Evolutionary conservation across 1,139 yeast genomes (phyloP).

Genomic region (Debaryomyces subglobosus): DNA sequence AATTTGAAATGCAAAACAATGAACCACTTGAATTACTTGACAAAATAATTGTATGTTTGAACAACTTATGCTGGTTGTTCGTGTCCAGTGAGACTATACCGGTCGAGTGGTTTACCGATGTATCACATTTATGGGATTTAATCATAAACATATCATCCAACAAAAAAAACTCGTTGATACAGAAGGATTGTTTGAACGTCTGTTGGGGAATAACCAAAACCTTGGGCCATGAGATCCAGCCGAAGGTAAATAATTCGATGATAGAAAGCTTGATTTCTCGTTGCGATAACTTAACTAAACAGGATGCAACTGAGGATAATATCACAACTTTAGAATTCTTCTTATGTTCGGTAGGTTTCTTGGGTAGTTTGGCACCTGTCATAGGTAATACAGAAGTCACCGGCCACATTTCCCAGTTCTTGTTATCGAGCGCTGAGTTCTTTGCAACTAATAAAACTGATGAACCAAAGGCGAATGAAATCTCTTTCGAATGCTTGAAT

Average conservation of each 20-base stretch:
- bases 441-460: slow-evolving; percentile 19
- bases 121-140: slow-evolving; percentile 42
- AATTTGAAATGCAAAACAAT: slow-evolving; percentile 30
- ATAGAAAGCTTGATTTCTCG: slow-evolving; percentile 28
- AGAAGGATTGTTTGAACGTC: slow-evolving; percentile 55
- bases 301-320: slow-evolving; percentile 7
- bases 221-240: slow-evolving; percentile 36
- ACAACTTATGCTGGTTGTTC: slow-evolving; percentile 66
- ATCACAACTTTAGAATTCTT: slow-evolving; percentile 26
- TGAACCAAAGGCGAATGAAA: slow-evolving; percentile 30
- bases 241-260: slow-evolving; percentile 27
- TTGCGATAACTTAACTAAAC: slow-evolving; percentile 18
- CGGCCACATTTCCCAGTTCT: slow-evolving; percentile 46
- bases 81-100: slow-evolving; percentile 38
- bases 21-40: slow-evolving; percentile 42
- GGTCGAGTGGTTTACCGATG: slow-evolving; percentile 36
- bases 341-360: slow-evolving; percentile 49
- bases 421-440: slow-evolving; percentile 34
- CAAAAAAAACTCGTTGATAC: slow-evolving; percentile 28
- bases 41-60: slow-evolving; percentile 65
- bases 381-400: slow-evolving; percentile 52
- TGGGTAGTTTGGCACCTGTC: slow-evolving; percentile 56
- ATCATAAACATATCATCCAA: slow-evolving; percentile 23
- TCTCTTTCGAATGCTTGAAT: slow-evolving; percentile 64
- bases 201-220: slow-evolving; percentile 63